Conservation (phyloP, 1,284 basidiomycete genomes). For the Ganoderma sinense region DNA sequence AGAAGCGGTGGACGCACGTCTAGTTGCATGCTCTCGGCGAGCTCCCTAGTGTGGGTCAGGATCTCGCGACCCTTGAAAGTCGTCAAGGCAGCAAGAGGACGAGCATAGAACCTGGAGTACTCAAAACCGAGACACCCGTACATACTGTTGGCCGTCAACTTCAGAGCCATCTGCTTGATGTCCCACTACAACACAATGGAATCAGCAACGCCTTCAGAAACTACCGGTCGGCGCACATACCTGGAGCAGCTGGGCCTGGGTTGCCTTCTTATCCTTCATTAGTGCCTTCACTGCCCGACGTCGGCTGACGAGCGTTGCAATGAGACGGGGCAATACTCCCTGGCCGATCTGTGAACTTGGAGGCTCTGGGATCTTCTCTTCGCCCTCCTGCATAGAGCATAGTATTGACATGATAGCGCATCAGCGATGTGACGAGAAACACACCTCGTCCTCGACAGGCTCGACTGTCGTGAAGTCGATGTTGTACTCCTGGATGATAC, state of each 20-base stretch:
- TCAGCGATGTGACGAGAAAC: conserved; percentile 44
- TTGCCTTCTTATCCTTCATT: conserved; percentile 91
- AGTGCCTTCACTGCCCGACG: conserved; percentile 92
- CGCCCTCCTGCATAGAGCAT: conserved; percentile 60
- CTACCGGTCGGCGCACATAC: conserved; percentile 48
- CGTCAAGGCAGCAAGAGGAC: conserved; percentile 94
- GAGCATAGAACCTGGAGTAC: conserved; percentile 97
- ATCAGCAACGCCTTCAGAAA: neutral
- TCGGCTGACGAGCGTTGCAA: conserved; percentile 92
- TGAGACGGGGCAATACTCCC: conserved; percentile 94
- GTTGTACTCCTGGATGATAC: conserved; percentile 99
- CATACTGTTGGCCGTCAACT: conserved; percentile 99
- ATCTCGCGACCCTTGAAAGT: conserved; percentile 99
- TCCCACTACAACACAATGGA: conserved; percentile 68
- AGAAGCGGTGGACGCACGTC: conserved; percentile 66
- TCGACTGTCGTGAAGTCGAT: conserved; percentile 99
- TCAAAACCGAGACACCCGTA: conserved; percentile 99
- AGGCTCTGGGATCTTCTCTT: conserved; percentile 91
- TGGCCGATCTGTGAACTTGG: conserved; percentile 78
- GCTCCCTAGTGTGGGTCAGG: conserved; percentile 90
- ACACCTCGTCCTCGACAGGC: conserved; percentile 59
- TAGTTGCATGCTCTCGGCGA: conserved; percentile 90
- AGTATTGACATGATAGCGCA: conserved; percentile 11
- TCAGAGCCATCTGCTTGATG: conserved; percentile 97
- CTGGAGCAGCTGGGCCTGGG: conserved; percentile 85